A percentile compares a stretch with the other conserved stretches of the same genome.
Conservation (phyloP, 78 protist species). For the Dictyostelium capitatum region DNA sequence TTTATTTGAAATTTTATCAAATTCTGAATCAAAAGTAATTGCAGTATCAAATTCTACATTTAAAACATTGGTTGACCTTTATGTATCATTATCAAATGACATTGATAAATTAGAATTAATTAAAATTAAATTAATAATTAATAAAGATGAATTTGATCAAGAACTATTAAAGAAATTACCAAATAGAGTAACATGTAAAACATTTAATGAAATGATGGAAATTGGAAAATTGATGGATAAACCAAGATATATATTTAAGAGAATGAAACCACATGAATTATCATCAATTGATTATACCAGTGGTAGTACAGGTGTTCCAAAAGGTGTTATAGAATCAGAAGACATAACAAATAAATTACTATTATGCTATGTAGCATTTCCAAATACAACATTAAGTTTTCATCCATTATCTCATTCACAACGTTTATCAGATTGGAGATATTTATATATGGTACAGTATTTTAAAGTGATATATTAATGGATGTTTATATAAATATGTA, state of each 20-base stretch:
- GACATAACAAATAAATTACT: background rate
- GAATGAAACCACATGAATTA: background rate
- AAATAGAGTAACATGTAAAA: background rate
- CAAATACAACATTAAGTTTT: background rate
- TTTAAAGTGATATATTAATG: too few species aligned
- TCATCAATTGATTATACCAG: slow-evolving; percentile 75
- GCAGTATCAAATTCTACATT: background rate
- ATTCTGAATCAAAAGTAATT: slow-evolving; percentile 5
- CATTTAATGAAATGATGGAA: slow-evolving; percentile 9
- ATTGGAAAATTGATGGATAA: background rate
- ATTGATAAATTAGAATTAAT: background rate
- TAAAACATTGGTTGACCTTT: background rate
- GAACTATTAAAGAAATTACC: background rate
- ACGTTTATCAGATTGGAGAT: slow-evolving; percentile 24
- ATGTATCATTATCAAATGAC: too few species aligned
- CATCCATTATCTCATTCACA: slow-evolving; percentile 25
- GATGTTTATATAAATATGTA: too few species aligned
- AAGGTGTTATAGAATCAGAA: slow-evolving; percentile 71
- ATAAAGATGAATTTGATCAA: slow-evolving; percentile 1
- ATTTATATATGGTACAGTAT: background rate
- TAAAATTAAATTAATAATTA: background rate
- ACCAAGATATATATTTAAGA: background rate
- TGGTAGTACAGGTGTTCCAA: slow-evolving; percentile 93
- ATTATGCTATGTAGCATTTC: background rate
- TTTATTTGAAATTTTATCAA: slow-evolving; percentile 10